Evolutionary conservation across 2,329 filamentous ascomycete genomes (phyloP), one percentile per base, ranked within the genome.

Genomic region (Penicillium psychrosexuale): DNA sequence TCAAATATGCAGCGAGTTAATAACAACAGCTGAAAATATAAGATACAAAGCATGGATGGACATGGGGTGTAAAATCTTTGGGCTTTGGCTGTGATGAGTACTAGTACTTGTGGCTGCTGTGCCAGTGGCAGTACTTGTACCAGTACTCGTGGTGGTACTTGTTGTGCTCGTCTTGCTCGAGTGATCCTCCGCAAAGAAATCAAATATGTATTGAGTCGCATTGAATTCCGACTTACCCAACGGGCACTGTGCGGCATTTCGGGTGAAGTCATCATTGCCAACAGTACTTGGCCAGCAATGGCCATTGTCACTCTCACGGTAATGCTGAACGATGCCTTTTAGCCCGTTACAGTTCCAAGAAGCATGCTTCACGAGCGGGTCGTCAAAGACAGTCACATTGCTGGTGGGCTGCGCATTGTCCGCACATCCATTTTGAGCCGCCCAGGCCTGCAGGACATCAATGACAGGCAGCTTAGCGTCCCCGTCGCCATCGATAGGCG

Each of bases 121-220:
- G 39, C 22, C 24, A 7, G 24, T 27, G 27, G 22, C 27, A 3
- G 39, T 27, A 6, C 31, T 15, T 28, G 27, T 28, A 5, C 27
- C 8, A 39, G 19, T 22, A 39, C 37, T 39, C 4, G 37, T 39
- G 11, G 11, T 4, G 8, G 39, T 44, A 31, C 11, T 9, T 11
- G 28, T 9, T n/a, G 17, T 6, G 13, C 0, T 24, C n/a, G 43
- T 1, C 13, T 11, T 24, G 30, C 13, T 22, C 47, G 53, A 31
- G 15, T 47, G 58, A 79, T 67, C 56, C 7, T 36, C 28, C 30
- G 30, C 31, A 31, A 62, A 63, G 44, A 61, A 63, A n/a, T 61
- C 47, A n/a, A 63, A 63, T 8, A 63, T 63, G 33, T 60, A 60
- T 40, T 51, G 44, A 8, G 59, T 63, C 11, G 61, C 61, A 38